Percentiles rank a stretch among this genome's conserved stretches.
Conservation (phyloP, 2,329 filamentous ascomycete species). For the Trichophyton rubrum region DNA sequence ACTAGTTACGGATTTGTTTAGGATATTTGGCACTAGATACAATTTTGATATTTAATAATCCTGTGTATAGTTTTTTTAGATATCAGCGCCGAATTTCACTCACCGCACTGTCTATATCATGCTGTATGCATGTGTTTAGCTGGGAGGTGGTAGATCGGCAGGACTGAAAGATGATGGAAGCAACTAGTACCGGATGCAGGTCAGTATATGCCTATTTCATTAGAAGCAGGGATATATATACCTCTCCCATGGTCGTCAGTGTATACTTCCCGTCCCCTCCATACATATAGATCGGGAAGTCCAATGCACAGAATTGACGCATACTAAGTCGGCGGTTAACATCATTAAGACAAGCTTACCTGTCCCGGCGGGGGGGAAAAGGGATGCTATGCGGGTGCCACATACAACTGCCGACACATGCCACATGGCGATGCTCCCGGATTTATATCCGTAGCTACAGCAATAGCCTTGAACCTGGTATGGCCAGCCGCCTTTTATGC, state of each 20-base stretch:
- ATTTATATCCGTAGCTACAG: constrained; percentile 67
- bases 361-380: background rate
- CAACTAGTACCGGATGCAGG: constrained; percentile 37
- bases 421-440: constrained; percentile 66
- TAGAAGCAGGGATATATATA: constrained; percentile 14
- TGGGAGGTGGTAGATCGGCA: constrained; percentile 37
- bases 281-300: constrained; percentile 80
- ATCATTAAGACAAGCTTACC: background rate
- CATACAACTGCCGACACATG: constrained; percentile 85
- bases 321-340: constrained; percentile 34
- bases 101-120: background rate
- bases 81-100: background rate
- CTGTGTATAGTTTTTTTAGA: too few relatives aligned
- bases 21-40: too few relatives aligned
- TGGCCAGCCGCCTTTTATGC: constrained; percentile 31
- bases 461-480: constrained; percentile 59
- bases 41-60: too few relatives aligned
- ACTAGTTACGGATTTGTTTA: too few relatives aligned
- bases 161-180: constrained; percentile 58
- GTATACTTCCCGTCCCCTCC: constrained; percentile 59
- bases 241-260: constrained; percentile 29
- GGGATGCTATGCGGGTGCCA: constrained; percentile 3
- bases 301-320: constrained; percentile 58
- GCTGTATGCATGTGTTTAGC: background rate
- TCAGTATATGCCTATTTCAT: constrained; percentile 3